Percentiles rank a stretch among this genome's conserved stretches.
Conservation (phyloP, 2,329 filamentous ascomycete genomes). For the Monosporascus sp. region DNA sequence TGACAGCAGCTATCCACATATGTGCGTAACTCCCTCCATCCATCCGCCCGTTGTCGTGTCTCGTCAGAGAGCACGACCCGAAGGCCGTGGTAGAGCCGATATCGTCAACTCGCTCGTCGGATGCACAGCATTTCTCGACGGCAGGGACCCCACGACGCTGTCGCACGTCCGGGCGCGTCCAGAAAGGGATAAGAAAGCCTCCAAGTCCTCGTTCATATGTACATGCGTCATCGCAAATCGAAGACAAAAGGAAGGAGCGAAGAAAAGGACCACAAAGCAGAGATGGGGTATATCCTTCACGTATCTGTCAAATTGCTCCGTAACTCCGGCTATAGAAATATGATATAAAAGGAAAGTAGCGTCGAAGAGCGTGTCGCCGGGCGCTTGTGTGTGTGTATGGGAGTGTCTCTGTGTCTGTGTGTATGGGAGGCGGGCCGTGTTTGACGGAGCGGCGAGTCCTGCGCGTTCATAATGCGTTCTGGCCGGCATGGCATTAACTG, state of each 20-base stretch:
- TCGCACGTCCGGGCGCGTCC: no score
- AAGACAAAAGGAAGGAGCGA: background rate
- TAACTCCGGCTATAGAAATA: background rate
- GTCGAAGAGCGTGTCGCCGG: no score
- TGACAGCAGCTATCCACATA: background rate
- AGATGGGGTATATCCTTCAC: slow-evolving; percentile 1
- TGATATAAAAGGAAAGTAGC: no score
- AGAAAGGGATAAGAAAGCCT: background rate
- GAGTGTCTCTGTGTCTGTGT: no score
- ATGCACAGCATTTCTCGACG: background rate
- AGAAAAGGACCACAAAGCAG: background rate
- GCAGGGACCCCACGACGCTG: no score
- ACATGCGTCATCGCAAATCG: background rate
- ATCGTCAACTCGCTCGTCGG: background rate
- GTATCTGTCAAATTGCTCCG: background rate
- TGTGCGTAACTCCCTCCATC: background rate
- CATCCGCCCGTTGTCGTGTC: background rate
- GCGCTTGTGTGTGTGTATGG: no score
- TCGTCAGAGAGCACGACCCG: background rate
- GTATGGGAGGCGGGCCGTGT: no score
- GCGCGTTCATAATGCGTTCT: no score
- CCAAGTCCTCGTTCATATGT: background rate
- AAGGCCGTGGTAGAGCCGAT: background rate
- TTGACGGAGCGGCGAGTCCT: no score
- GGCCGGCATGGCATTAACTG: no score